A percentile compares a stretch with the other conserved stretches of the same genome.
These are phyloP conservation scores for Fusarium sp. DNA, from an alignment of 2,329 filamentous ascomycete species.

Conservation along the genomic window DNA sequence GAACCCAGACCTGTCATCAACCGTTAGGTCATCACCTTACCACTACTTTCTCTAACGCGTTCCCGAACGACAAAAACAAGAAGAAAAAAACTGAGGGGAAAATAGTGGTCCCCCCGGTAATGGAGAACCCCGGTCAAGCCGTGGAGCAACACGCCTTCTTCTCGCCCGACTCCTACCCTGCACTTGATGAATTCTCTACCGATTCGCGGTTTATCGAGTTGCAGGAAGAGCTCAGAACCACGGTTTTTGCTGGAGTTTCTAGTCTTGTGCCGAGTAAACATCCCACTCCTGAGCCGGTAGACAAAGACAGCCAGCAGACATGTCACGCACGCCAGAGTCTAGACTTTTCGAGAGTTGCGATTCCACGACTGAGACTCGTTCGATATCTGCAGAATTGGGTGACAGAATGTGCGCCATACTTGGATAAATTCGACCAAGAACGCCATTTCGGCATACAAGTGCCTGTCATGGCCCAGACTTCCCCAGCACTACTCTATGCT, in stretches of 20 bases:
- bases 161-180: constrained; percentile 11
- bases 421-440: constrained; percentile 67
- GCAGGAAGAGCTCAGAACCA: constrained; percentile 56
- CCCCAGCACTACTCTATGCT: constrained; percentile 59
- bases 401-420: constrained; percentile 58
- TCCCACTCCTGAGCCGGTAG: constrained; percentile 41
- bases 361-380: constrained; percentile 32
- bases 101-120: too few relatives aligned
- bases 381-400: constrained; percentile 61
- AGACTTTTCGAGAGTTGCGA: constrained; percentile 41
- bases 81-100: too few relatives aligned
- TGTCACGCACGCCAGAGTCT: constrained; percentile 35
- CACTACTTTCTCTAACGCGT: too few relatives aligned
- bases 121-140: too few relatives aligned
- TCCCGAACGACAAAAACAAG: too few relatives aligned
- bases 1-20: too few relatives aligned
- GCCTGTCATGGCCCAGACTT: constrained; percentile 59
- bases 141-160: constrained; percentile 23
- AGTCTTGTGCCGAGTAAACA: constrained; percentile 45
- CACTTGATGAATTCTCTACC: constrained; percentile 47
- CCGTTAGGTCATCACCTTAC: too few relatives aligned
- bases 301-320: constrained; percentile 5
- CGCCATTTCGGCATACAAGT: constrained; percentile 64
- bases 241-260: constrained; percentile 53
- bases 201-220: constrained; percentile 58